A percentile compares a stretch with the other conserved stretches of the same genome.
Evolutionary conservation across 2,329 filamentous ascomycete species (phyloP).

Genomic region (Trichoderma koningii): DNA sequence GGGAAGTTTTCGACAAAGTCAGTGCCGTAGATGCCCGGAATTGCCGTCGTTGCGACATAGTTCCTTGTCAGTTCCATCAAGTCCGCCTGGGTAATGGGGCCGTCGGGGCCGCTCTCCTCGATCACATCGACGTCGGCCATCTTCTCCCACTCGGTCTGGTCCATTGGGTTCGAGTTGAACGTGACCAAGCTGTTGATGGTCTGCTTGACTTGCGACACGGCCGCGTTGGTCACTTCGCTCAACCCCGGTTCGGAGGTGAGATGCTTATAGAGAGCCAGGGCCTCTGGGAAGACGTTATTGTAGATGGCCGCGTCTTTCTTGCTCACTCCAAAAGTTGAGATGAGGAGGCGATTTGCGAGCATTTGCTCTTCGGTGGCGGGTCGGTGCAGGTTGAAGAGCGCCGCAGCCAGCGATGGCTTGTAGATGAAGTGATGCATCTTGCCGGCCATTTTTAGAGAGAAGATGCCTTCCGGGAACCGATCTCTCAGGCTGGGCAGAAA

Average conservation of each 20-base stretch:
- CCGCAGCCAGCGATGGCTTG: slow-evolving; percentile 37
- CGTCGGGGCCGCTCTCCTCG: slow-evolving; percentile 33
- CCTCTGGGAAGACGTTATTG: slow-evolving; percentile 35
- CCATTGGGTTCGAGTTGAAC: slow-evolving; percentile 43
- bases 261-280: slow-evolving; percentile 35
- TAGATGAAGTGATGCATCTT: slow-evolving; percentile 41
- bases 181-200: slow-evolving; percentile 42
- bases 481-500: slow-evolving; percentile 39
- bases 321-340: slow-evolving; percentile 40
- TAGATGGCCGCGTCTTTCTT: slow-evolving; percentile 39
- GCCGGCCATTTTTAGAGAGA: slow-evolving; percentile 41
- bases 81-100: slow-evolving; percentile 40
- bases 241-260: slow-evolving; percentile 35
- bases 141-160: slow-evolving; percentile 46
- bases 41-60: slow-evolving; percentile 42
- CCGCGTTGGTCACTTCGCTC: slow-evolving; percentile 30
- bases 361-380: slow-evolving; percentile 35
- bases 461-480: slow-evolving; percentile 40
- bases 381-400: slow-evolving; percentile 37
- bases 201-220: slow-evolving; percentile 34
- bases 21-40: slow-evolving; percentile 43
- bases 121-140: slow-evolving; percentile 38
- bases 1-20: slow-evolving; percentile 47
- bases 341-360: slow-evolving; percentile 35
- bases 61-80: slow-evolving; percentile 40